Base-by-base conservation (phyloP, 345 rosid species). In the Bruguiera parviflora region DNA sequence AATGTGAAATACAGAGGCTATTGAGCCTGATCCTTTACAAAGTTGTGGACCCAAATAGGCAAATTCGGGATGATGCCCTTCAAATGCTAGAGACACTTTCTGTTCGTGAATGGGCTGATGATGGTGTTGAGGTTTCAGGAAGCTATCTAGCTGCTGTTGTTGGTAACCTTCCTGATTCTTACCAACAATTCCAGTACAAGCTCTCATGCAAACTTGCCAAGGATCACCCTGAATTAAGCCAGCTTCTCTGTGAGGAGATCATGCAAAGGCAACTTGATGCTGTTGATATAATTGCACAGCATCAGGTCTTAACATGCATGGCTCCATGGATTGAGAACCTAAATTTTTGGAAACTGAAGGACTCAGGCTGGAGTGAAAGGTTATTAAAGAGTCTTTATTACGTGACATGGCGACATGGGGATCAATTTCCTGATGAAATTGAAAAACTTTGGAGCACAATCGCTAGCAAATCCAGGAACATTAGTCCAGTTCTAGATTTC, bases 281-380 rank as follows among this genome's bases (percentile, higher is more conserved):
- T 65, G 99, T 95, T 61, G 96, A 95, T 78, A 95, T 95, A 71
- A 95, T 95, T 78, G 96, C 97, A 39, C 99, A 95, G 79, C 99
- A 95, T 83, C 99, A 95, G 87, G 99, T 92, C 70, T 83, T 95
- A 78, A 95, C 99, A 8, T 95, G 99, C 79, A 90, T 95, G 99
- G 99, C 99, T 80, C 99, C 99, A 28, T 95, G 99, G 98, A 95
- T 95, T 80, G 99, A 95, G 81, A 95, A 95, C 65, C 96, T 95
- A 63, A 89, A 95, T 77, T 90, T 95, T 81, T 95, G 98, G 98
- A 95, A 90, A 84, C 96, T 92, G 69, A 95, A 90, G 87, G 99
- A 95, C 74, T 90, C 99, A 0, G 98, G 98, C 73, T 95, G 99
- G 99, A 87, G 96, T 82, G 98, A 92, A 68, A 86, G 99, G 77